Percentiles rank a stretch among this genome's conserved stretches.
Conservation (phyloP, 257 asterid genomes). For the Nicotiana knightiana region DNA sequence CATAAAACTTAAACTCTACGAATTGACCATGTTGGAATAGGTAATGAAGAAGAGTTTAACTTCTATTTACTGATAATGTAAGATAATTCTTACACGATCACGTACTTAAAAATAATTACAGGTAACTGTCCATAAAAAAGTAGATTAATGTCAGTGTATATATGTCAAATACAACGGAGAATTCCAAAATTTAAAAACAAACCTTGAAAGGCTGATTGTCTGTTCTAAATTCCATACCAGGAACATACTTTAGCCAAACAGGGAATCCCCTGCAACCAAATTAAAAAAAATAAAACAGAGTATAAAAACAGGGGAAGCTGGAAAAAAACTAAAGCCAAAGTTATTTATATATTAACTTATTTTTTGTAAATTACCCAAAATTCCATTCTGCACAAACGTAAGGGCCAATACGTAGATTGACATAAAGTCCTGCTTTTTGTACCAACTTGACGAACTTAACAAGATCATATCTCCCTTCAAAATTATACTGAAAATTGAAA, state of each 20-base stretch:
- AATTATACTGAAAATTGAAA: conserved; percentile 49
- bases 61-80: too few species aligned
- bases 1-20: too few species aligned
- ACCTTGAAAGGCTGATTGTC: conserved; percentile 89
- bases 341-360: neutral
- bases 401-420: conserved; percentile 90
- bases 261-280: conserved; percentile 78
- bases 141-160: too few species aligned
- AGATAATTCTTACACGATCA: too few species aligned
- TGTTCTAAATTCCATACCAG: conserved; percentile 81
- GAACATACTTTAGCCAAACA: conserved; percentile 88
- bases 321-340: neutral
- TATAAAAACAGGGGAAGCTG: conserved; percentile 20
- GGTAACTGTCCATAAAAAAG: too few species aligned
- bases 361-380: conserved; percentile 50
- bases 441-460: conserved; percentile 73
- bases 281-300: conserved; percentile 22
- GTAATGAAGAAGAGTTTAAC: too few species aligned
- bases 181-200: neutral
- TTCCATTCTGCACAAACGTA: conserved; percentile 93
- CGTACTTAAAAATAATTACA: too few species aligned
- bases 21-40: too few species aligned
- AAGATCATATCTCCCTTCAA: conserved; percentile 67
- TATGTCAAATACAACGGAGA: too few species aligned
- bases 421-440: conserved; percentile 89